Conservation (phyloP, 164 flowering plant genomes). For the Vitis rupestris region DNA sequence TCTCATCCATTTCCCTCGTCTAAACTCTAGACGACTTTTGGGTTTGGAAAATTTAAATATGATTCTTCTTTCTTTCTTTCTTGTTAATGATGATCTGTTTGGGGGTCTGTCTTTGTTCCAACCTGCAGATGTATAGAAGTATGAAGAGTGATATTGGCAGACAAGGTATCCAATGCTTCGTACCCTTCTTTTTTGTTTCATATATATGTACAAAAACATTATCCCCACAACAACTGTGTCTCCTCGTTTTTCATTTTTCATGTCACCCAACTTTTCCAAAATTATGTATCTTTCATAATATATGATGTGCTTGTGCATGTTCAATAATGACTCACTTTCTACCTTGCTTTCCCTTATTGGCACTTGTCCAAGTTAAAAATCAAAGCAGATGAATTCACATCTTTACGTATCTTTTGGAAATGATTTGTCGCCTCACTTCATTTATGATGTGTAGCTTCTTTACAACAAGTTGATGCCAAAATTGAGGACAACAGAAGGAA, state of each 20-base stretch:
- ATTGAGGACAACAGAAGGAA: slow-evolving; percentile 12
- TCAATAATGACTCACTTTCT: slow-evolving; percentile 13
- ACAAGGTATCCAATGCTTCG: slow-evolving; percentile 36
- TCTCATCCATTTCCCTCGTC: too few relatives aligned
- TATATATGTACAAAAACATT: not conserved
- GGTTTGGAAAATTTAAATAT: not conserved
- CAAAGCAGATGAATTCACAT: slow-evolving; percentile 7
- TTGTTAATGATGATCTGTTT: not conserved
- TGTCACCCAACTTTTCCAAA: too few relatives aligned
- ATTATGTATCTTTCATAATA: too few relatives aligned
- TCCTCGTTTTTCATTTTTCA: too few relatives aligned
- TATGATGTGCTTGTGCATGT: not conserved
- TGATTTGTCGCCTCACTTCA: slow-evolving; percentile 16
- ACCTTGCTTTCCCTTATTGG: slow-evolving; percentile 21
- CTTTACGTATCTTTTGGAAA: slow-evolving; percentile 7
- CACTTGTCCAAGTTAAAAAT: slow-evolving; percentile 13
- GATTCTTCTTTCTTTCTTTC: not conserved
- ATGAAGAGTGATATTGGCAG: slow-evolving; percentile 51
- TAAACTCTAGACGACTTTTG: too few relatives aligned
- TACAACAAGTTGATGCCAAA: slow-evolving; percentile 14
- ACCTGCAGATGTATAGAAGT: slow-evolving; percentile 75
- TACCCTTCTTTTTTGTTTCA: not conserved
- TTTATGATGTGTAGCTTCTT: slow-evolving; percentile 17
- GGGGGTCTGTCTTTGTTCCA: not conserved
- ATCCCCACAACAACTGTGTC: too few relatives aligned